phyloP scores from a whole-genome alignment of 2,329 filamentous ascomycete species.

The Fusarium sp. region DNA sequence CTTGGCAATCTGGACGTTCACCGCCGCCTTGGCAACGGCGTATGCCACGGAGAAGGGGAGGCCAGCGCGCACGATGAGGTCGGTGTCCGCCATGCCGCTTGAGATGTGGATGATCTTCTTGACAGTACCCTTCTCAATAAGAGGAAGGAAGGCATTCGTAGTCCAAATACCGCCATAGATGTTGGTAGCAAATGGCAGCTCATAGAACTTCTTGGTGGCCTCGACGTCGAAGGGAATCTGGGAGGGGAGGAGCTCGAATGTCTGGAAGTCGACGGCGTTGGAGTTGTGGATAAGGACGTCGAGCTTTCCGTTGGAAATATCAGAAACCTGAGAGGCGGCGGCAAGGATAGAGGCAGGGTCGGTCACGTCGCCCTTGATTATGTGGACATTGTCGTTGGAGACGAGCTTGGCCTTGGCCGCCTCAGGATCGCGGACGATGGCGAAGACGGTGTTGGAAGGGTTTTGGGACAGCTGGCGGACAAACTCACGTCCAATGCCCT shows the following conservation, averaged over 20 bases:
- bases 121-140: not conserved
- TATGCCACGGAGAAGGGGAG: not conserved
- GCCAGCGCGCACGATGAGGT: not conserved
- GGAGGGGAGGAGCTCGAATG: not conserved
- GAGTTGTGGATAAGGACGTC: slow-evolving; percentile 6
- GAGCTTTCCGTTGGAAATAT: not conserved
- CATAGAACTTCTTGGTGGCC: not conserved
- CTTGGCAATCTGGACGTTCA: not conserved
- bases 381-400: not conserved
- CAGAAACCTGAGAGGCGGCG: not conserved
- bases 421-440: not conserved
- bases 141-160: not conserved
- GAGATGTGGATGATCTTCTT: slow-evolving; percentile 5
- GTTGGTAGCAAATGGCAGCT: not conserved
- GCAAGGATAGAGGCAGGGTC: not conserved
- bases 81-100: not conserved
- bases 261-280: not conserved
- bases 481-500: slow-evolving; percentile 45
- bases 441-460: slow-evolving; percentile 8
- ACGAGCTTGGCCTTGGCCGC: not conserved
- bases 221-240: slow-evolving; percentile 5
- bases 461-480: slow-evolving; percentile 32
- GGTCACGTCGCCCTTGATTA: slow-evolving; percentile 6
- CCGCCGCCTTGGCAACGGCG: not conserved
- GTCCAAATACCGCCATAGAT: not conserved